Evolutionary conservation across 2,329 filamentous ascomycete genomes (phyloP).

Genomic region (Aotearoamyces nothofagi): DNA sequence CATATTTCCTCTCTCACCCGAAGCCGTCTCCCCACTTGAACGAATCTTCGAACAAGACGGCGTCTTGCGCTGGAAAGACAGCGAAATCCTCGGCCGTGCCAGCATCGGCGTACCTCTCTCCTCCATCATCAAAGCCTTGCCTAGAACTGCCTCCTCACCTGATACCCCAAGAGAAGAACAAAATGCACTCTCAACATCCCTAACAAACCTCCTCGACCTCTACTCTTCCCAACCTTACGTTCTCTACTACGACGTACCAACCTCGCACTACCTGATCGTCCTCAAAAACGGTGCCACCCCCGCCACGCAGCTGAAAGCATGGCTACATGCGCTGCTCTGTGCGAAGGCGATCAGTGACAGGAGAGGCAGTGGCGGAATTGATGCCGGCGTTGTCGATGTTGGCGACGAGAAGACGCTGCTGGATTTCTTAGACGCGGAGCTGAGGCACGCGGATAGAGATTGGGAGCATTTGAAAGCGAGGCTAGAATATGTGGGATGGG

Average conservation of each 20-base stretch:
- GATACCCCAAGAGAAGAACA: constrained; percentile 13
- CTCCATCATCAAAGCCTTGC: constrained; percentile 10
- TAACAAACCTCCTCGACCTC: constrained; percentile 26
- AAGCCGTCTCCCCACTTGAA: constrained; percentile 44
- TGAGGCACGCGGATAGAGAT: background rate
- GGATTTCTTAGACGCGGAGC: background rate
- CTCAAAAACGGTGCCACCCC: constrained; percentile 42
- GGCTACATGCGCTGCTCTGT: constrained; percentile 42
- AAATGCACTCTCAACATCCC: constrained; percentile 5
- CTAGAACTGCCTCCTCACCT: constrained; percentile 7
- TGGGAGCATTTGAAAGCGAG: constrained; percentile 14
- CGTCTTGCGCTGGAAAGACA: constrained; percentile 40
- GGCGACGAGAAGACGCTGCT: background rate
- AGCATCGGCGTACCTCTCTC: constrained; percentile 33
- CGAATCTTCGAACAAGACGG: constrained; percentile 46
- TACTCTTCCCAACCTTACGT: constrained; percentile 42
- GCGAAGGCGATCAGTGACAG: constrained; percentile 15
- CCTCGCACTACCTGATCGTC: constrained; percentile 34
- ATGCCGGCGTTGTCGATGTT: background rate
- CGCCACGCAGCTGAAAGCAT: constrained; percentile 39
- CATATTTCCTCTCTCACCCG: constrained; percentile 50
- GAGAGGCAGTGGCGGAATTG: background rate
- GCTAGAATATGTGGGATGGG: constrained; percentile 42
- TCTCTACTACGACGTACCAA: constrained; percentile 35
- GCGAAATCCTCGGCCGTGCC: constrained; percentile 32